Conservation (phyloP, 331 rosid species). For the Spiraea crenata region DNA sequence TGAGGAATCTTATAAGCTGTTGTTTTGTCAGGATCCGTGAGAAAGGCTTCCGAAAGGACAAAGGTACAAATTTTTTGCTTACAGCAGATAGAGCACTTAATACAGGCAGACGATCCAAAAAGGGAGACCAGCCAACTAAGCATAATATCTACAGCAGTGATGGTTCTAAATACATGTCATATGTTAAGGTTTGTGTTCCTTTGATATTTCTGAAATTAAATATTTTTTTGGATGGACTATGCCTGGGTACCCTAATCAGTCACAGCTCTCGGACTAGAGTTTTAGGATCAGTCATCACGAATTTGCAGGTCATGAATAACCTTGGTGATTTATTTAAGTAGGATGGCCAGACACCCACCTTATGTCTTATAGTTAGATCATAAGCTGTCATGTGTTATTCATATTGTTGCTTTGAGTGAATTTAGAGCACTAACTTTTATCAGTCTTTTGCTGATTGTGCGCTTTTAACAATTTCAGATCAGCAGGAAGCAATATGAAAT, state of each 20-base stretch:
- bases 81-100: constrained; percentile 41
- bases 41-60: constrained; percentile 47
- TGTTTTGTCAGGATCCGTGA: constrained; percentile 50
- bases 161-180: constrained; percentile 89
- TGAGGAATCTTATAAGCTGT: constrained; percentile 26
- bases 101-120: constrained; percentile 40
- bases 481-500: constrained; percentile 88
- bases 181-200: constrained; percentile 69
- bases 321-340: neutral
- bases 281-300: constrained; percentile 7
- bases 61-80: constrained; percentile 40
- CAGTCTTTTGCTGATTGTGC: constrained; percentile 16
- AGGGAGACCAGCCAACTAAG: constrained; percentile 55
- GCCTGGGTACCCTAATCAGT: neutral
- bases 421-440: neutral
- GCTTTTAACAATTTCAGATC: constrained; percentile 51
- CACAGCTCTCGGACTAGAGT: constrained; percentile 6
- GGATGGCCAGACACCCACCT: neutral
- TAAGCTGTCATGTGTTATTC: neutral
- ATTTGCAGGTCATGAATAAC: neutral
- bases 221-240: constrained; percentile 6
- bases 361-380: neutral
- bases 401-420: neutral
- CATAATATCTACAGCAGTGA: constrained; percentile 50
- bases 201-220: neutral